Evolutionary conservation across 257 asterid genomes (phyloP).

Genomic region (Nyctanthes arbortristis): DNA sequence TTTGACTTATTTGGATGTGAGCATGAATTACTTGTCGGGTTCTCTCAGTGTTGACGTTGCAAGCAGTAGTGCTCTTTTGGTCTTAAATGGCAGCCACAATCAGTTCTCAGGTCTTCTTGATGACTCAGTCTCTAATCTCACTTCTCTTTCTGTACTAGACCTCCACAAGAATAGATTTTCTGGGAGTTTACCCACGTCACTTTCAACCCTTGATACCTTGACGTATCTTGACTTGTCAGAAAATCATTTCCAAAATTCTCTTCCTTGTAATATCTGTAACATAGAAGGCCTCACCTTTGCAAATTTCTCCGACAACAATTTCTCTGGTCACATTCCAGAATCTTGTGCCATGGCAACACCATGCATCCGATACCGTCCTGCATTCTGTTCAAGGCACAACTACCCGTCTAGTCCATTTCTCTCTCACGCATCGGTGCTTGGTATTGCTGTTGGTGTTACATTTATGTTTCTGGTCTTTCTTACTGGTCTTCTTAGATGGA

Average conservation of each 20-base stretch:
- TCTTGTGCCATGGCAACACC: conserved; percentile 38
- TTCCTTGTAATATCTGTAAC: conserved; percentile 72
- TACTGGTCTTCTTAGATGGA: conserved; percentile 43
- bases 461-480: conserved; percentile 35
- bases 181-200: conserved; percentile 54
- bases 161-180: conserved; percentile 60
- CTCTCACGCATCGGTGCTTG: conserved; percentile 32
- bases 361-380: conserved; percentile 34
- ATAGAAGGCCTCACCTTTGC: conserved; percentile 52
- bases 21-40: conserved; percentile 62
- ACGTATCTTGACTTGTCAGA: conserved; percentile 77
- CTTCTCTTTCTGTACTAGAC: conserved; percentile 60
- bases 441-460: conserved; percentile 30
- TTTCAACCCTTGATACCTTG: conserved; percentile 55
- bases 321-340: conserved; percentile 39
- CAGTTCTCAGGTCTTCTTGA: conserved; percentile 44
- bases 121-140: conserved; percentile 50
- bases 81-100: conserved; percentile 67
- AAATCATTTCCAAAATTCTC: conserved; percentile 48
- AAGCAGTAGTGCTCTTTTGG: conserved; percentile 46
- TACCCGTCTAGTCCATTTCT: conserved; percentile 18
- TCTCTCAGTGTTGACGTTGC: conserved; percentile 28
- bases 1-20: conserved; percentile 62
- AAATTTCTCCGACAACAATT: conserved; percentile 70
- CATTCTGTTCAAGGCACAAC: conserved; percentile 15